These are phyloP conservation scores for Solanum ahanhuiri DNA, from an alignment of 257 asterid species.

Conservation along the genomic window DNA sequence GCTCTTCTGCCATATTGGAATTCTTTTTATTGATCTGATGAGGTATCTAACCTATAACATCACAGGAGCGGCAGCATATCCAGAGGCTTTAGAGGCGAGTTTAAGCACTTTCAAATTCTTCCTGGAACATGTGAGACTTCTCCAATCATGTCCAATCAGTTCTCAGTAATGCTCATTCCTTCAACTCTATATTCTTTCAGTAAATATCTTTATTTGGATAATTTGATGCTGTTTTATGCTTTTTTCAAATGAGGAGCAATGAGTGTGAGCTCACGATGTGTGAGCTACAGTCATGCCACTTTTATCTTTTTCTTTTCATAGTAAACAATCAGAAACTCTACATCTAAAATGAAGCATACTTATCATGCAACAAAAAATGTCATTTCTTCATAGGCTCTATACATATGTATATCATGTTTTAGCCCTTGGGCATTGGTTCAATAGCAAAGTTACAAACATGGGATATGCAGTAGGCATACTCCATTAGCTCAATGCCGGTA, in stretches of 20 bases:
- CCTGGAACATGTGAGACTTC: constrained; percentile 95
- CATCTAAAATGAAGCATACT: not conserved
- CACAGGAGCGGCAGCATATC: constrained; percentile 98
- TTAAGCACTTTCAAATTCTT: constrained; percentile 83
- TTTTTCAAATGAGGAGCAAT: not conserved
- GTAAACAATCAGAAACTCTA: not conserved
- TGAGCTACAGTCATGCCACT: not conserved
- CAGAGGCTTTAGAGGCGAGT: constrained; percentile 98
- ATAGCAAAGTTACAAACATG: not conserved
- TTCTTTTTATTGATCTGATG: not conserved
- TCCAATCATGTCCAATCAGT: constrained; percentile 96
- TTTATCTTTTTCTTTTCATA: not conserved
- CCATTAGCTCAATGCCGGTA: not conserved
- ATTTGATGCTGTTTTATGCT: not conserved
- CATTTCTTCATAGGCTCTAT: not conserved
- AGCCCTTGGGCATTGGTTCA: not conserved
- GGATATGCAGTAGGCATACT: not conserved
- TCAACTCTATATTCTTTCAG: constrained; percentile 1
- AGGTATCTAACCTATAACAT: constrained; percentile 9
- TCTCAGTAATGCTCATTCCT: constrained; percentile 59
- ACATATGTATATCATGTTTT: not conserved
- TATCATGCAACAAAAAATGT: not conserved
- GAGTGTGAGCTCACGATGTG: not conserved
- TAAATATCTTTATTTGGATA: constrained; percentile 4
- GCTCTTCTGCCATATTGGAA: not conserved